These are phyloP conservation scores for Nakaseomyces sp. DNA, from an alignment of 1,139 yeast species.

Conservation along the genomic window DNA sequence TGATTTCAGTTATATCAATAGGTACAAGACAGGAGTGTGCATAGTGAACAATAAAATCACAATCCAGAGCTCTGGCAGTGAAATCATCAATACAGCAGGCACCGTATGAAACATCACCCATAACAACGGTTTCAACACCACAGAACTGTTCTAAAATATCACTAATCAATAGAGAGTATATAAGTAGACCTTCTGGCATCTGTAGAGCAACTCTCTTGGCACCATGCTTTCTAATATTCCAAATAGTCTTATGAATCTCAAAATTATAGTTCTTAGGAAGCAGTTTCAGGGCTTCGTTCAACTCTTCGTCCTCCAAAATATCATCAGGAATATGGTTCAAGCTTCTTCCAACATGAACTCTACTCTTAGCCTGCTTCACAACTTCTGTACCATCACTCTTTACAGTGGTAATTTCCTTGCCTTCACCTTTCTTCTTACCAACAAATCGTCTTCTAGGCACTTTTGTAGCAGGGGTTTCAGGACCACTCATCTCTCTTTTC, in stretches of 20 bases:
- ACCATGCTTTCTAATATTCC: conserved; percentile 70
- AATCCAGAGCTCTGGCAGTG: conserved; percentile 85
- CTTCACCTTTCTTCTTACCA: conserved; percentile 29
- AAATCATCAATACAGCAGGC: conserved; percentile 98
- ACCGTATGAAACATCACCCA: conserved; percentile 99
- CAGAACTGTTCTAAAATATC: conserved; percentile 92
- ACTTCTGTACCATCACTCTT: conserved; percentile 20
- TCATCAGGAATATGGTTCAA: conserved; percentile 88
- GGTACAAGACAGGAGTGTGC: conserved; percentile 98
- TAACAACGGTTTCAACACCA: conserved; percentile 74
- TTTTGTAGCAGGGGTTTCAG: background rate
- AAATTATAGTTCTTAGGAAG: conserved; percentile 89
- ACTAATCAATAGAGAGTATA: conserved; percentile 76
- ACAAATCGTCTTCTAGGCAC: conserved; percentile 38
- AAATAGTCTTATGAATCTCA: conserved; percentile 90
- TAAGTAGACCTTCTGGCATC: conserved; percentile 93
- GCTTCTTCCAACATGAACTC: conserved; percentile 40
- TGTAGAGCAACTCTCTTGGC: conserved; percentile 85
- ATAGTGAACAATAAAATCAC: conserved; percentile 92
- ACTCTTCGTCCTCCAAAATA: conserved; percentile 65
- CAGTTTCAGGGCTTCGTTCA: conserved; percentile 70
- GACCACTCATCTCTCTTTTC: background rate
- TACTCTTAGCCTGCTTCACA: conserved; percentile 28
- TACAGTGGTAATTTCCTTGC: conserved; percentile 8
- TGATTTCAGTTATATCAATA: conserved; percentile 80